Conservation (phyloP, 2,329 filamentous ascomycete species). For the Nannizziopsis arthrosporioides region DNA sequence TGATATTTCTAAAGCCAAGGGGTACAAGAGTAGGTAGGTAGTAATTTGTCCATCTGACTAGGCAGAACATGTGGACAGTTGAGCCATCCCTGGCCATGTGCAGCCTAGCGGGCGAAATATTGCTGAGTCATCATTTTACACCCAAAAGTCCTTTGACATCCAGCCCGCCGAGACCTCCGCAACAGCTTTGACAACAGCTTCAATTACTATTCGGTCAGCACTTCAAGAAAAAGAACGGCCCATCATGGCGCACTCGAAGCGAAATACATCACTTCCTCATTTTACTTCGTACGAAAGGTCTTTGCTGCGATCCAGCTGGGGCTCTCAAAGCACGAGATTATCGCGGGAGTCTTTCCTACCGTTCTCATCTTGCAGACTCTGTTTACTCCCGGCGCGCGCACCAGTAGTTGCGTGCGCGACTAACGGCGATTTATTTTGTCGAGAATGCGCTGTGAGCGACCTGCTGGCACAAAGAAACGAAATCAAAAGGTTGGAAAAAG, state of each 20-base stretch:
- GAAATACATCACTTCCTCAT: constrained; percentile 82
- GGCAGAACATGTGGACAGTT: too few species aligned
- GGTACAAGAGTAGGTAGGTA: too few species aligned
- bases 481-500: constrained; percentile 66
- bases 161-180: not conserved
- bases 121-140: too few species aligned
- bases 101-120: too few species aligned
- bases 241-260: constrained; percentile 48
- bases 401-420: constrained; percentile 72
- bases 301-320: constrained; percentile 72
- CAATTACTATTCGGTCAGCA: too few species aligned
- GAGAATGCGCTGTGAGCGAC: constrained; percentile 84
- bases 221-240: not conserved
- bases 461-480: constrained; percentile 87
- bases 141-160: too few species aligned
- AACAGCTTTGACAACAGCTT: too few species aligned
- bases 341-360: constrained; percentile 83
- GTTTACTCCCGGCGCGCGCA: constrained; percentile 65
- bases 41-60: too few species aligned
- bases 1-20: too few species aligned
- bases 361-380: constrained; percentile 80
- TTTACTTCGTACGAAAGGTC: constrained; percentile 87
- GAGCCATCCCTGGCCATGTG: too few species aligned
- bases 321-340: constrained; percentile 68
- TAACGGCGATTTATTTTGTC: constrained; percentile 83